phyloP scores from a whole-genome alignment of 2,329 filamentous ascomycete species.

The Cladophialophora exuberans region DNA sequence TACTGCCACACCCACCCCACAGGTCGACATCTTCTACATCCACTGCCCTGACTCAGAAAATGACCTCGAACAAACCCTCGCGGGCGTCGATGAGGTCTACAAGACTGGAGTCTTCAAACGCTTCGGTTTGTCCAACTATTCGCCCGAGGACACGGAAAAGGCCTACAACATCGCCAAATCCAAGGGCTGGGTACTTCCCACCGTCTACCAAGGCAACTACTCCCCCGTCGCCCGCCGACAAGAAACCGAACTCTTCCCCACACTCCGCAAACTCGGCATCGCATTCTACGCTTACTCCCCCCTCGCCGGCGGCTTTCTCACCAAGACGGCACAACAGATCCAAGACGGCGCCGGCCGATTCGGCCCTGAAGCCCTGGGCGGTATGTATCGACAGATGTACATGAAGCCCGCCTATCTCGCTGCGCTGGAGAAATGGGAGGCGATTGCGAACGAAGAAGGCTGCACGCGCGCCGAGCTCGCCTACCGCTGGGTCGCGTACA shows the following conservation, averaged over 20 bases:
- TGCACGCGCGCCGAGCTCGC: conserved; percentile 41
- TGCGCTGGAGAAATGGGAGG: conserved; percentile 39
- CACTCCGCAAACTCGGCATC: conserved; percentile 40
- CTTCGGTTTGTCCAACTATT: conserved; percentile 46
- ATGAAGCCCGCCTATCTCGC: conserved; percentile 35
- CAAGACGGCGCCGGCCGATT: conserved; percentile 38
- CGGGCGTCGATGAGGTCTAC: conserved; percentile 40
- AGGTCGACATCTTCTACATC: conserved; percentile 44
- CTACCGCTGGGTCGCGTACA: conserved; percentile 41
- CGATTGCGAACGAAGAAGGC: conserved; percentile 32
- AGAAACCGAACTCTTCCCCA: conserved; percentile 42
- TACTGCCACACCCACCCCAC: not conserved
- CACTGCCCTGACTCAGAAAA: conserved; percentile 41
- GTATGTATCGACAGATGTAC: conserved; percentile 34
- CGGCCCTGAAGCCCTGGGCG: conserved; percentile 34
- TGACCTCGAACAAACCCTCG: conserved; percentile 42
- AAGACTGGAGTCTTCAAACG: conserved; percentile 38
- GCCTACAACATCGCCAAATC: conserved; percentile 40
- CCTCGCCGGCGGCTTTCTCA: conserved; percentile 43
- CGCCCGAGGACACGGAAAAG: conserved; percentile 36
- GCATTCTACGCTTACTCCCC: conserved; percentile 37
- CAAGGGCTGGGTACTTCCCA: conserved; percentile 41
- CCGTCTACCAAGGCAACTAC: conserved; percentile 47
- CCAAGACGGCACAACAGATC: conserved; percentile 38
- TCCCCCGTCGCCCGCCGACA: conserved; percentile 41